Base-by-base conservation (phyloP, 345 rosid species). In the Anastatica hierochuntica region DNA sequence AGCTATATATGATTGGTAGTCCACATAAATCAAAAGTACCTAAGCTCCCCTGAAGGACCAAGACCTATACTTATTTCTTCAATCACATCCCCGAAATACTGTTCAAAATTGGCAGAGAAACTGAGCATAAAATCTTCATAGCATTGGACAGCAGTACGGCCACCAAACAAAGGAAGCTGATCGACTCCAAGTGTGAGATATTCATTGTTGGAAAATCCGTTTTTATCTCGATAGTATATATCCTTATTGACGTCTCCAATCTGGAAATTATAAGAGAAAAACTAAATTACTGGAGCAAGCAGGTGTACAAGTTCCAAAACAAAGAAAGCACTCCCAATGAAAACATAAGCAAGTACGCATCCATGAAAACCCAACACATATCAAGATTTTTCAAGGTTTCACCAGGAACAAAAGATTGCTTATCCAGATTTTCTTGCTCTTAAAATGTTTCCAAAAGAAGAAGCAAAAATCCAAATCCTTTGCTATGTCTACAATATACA, bases 181-280 rank as follows among this genome's bases (percentile, higher is more conserved):
- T 80, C 86, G 56, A 80, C 86, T 37, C 86, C 86, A 50, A 80
- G 76, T 10, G 86, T 80, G 61, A 80, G 79, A 75, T 80, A 80
- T 69, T 80, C 86, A 55, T 61, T 62, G 60, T 77, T 73, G 61
- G 86, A 75, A 54, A 59, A 64, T 14, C 86, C 86, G 43, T 58
- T 69, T 24, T 63, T 72, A 43, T 80, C 86, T 48, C 71, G 75
- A 59, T 80, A 80, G 63, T 71, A 80, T 63, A 80, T 75, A 60
- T 80, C 80, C 68, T 77, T 77, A 53, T 80, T 75, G 61, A 55
- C 56, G 20, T 71, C 59, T 37, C 83, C 86, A 69, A 80, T 80
- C 86, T 80, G 72, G 62, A 56, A 66, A 47, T 18, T 16, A 13
- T 20, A 9, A 30, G 35, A 11, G 27, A 29, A 38, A 56, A 57